Evolutionary conservation across 139 green algal species (phyloP).

Genomic region (Nannochloris sp.): DNA sequence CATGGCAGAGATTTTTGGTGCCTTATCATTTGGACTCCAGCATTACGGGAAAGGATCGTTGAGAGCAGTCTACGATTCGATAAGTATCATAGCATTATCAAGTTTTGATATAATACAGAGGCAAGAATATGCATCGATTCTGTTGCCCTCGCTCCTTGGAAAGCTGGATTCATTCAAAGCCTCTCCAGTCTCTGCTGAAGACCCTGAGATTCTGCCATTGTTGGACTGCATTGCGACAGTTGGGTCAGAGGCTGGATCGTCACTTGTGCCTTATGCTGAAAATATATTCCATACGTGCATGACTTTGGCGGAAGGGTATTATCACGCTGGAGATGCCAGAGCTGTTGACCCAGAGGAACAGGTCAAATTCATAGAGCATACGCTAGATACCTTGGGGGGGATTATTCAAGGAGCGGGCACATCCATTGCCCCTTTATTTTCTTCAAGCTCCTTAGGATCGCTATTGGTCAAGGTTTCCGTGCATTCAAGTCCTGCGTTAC

Average conservation of each 20-base stretch:
- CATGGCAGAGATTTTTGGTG: slow-evolving; percentile 11
- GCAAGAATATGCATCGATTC: slow-evolving; percentile 10
- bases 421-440: slow-evolving; percentile 57
- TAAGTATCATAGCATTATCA: slow-evolving; percentile 61
- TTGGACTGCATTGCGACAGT: slow-evolving; percentile 77
- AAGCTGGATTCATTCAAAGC: slow-evolving; percentile 31
- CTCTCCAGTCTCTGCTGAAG: slow-evolving; percentile 3
- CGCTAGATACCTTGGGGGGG: slow-evolving; percentile 73
- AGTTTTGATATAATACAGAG: slow-evolving; percentile 32
- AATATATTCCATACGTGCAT: slow-evolving; percentile 54
- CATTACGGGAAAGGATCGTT: slow-evolving; percentile 67
- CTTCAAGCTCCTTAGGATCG: slow-evolving; percentile 34
- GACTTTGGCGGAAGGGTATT: slow-evolving; percentile 29
- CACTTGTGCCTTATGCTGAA: slow-evolving; percentile 53
- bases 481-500: slow-evolving; percentile 41
- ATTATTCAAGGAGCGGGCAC: slow-evolving; percentile 61
- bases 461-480: slow-evolving; percentile 51
- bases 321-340: slow-evolving; percentile 25
- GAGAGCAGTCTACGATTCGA: slow-evolving; percentile 74
- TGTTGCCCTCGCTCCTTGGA: slow-evolving; percentile 15
- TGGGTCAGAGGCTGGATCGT: slow-evolving; percentile 22
- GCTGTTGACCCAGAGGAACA: slow-evolving; percentile 38
- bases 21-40: slow-evolving; percentile 37
- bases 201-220: slow-evolving; percentile 68
- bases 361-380: slow-evolving; percentile 46